Conservation (phyloP, 345 rosid genomes). For the Zanthoxylum bungeanum region DNA sequence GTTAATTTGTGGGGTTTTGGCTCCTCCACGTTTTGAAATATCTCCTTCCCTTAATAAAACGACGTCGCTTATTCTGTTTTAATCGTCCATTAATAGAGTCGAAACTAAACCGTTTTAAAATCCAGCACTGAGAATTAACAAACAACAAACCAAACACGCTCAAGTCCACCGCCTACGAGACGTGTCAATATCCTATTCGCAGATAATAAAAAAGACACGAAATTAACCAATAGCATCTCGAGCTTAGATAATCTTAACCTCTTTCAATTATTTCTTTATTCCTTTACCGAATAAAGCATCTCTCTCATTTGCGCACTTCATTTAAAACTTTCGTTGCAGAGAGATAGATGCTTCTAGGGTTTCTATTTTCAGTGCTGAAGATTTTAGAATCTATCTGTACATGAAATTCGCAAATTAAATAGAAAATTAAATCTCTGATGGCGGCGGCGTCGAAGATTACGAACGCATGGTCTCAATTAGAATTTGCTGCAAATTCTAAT, state of each 20-base stretch:
- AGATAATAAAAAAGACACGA: neutral
- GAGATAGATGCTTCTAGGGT: constrained; percentile 33
- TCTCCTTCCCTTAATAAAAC: neutral
- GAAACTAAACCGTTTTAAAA: constrained; percentile 4
- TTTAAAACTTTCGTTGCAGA: constrained; percentile 16
- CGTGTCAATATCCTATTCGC: neutral
- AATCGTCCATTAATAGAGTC: constrained; percentile 1
- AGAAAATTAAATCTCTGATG: constrained; percentile 19
- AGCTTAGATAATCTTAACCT: constrained; percentile 20
- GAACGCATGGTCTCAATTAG: constrained; percentile 23
- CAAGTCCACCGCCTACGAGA: neutral
- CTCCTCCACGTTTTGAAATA: neutral
- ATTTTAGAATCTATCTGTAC: neutral
- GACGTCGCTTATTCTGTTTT: neutral
- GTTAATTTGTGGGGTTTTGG: neutral
- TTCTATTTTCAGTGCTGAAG: constrained; percentile 20
- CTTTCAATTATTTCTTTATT: neutral
- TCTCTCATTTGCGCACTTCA: constrained; percentile 5
- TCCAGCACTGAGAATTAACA: constrained; percentile 12
- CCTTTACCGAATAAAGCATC: constrained; percentile 20
- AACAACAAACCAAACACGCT: neutral
- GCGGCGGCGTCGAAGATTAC: constrained; percentile 18
- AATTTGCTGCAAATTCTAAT: constrained; percentile 33
- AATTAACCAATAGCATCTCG: neutral
- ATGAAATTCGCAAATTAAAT: neutral